These are phyloP conservation scores for Leccinum arenicola DNA, from an alignment of 768 basidiomycete species.

Conservation along the genomic window DNA sequence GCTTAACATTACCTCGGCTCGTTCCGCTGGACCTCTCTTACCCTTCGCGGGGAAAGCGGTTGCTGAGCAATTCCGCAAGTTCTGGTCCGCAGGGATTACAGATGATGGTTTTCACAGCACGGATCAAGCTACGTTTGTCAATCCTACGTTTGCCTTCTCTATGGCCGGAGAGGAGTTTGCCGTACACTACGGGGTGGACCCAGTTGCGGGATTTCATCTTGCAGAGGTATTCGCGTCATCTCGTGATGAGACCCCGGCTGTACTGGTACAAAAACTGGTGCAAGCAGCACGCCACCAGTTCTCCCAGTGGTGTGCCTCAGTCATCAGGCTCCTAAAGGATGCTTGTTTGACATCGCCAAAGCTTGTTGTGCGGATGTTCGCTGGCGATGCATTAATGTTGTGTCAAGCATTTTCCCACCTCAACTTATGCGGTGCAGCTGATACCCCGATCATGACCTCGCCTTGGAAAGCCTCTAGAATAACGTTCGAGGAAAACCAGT, in stretches of 20 bases:
- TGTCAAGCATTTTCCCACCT: constrained; percentile 24
- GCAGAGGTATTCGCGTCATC: constrained; percentile 24
- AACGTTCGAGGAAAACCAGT: constrained; percentile 21
- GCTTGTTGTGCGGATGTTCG: constrained; percentile 29
- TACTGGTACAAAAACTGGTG: constrained; percentile 20
- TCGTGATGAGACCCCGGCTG: not conserved
- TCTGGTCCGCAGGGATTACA: constrained; percentile 27
- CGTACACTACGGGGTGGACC: constrained; percentile 31
- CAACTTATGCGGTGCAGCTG: constrained; percentile 2
- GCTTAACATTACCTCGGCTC: constrained; percentile 11
- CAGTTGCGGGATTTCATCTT: constrained; percentile 31
- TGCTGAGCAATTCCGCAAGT: constrained; percentile 22
- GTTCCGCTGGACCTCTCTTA: constrained; percentile 29
- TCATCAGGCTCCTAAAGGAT: constrained; percentile 9
- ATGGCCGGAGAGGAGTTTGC: constrained; percentile 18
- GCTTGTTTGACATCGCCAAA: not conserved
- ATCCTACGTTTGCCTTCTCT: constrained; percentile 33
- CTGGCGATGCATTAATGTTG: constrained; percentile 29
- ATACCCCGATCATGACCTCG: constrained; percentile 19
- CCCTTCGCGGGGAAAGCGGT: constrained; percentile 7
- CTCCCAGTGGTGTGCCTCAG: constrained; percentile 27
- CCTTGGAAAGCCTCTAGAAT: constrained; percentile 27
- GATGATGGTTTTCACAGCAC: constrained; percentile 21
- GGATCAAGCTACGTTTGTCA: constrained; percentile 17
- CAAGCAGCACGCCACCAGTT: constrained; percentile 21